Evolutionary conservation across 192 early-diverging fungal species (phyloP).

Genomic region (Allomyces macrogynus): DNA sequence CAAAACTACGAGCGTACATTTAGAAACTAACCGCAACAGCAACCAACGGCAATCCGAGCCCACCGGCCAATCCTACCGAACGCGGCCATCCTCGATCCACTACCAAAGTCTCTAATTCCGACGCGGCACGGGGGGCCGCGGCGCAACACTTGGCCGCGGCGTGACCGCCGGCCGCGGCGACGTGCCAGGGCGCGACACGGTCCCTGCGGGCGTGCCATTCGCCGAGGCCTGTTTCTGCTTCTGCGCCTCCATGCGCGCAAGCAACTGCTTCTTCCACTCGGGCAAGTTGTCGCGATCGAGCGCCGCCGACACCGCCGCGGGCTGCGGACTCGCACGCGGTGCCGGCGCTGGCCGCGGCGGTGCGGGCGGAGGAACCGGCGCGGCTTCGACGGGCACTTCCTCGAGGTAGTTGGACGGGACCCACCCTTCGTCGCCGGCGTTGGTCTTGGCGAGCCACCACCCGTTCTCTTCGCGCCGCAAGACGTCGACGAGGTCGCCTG

Average conservation of each 20-base stretch:
- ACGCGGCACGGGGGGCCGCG: too few species aligned
- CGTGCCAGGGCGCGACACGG: too few species aligned
- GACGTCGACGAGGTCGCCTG: constrained; percentile 46
- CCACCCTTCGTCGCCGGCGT: constrained; percentile 43
- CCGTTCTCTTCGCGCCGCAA: constrained; percentile 38
- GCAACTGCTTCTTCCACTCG: background rate
- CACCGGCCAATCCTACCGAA: too few species aligned
- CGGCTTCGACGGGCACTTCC: constrained; percentile 18
- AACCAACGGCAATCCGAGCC: too few species aligned
- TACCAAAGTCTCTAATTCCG: too few species aligned
- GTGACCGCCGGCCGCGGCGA: too few species aligned
- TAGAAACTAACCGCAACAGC: too few species aligned
- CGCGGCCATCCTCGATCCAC: too few species aligned
- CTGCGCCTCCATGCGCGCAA: background rate
- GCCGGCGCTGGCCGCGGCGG: constrained; percentile 21
- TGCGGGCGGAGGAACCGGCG: constrained; percentile 16
- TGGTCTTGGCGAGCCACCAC: constrained; percentile 33
- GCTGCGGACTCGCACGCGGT: constrained; percentile 12
- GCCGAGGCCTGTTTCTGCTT: background rate
- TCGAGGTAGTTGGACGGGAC: constrained; percentile 62
- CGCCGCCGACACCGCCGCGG: constrained; percentile 5
- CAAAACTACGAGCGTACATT: too few species aligned
- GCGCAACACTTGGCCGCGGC: too few species aligned
- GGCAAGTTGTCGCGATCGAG: background rate
- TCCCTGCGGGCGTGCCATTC: too few species aligned